Evolutionary conservation across 768 basidiomycete genomes (phyloP).

Genomic region (Calvatia gigantea): DNA sequence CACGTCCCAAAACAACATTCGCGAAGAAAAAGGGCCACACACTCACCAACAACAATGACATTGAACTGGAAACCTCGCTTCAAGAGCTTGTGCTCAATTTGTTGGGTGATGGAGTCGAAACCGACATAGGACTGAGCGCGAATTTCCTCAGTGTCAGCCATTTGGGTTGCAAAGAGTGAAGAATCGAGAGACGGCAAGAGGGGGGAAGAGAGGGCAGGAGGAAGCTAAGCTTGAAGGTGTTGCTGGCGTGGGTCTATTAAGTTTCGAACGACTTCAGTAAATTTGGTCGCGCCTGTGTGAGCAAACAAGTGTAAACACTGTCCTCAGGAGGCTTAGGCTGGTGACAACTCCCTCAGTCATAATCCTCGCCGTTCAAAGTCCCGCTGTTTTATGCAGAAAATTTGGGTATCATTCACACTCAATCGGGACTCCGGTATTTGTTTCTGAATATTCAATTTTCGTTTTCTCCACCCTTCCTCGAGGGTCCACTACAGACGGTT

Average conservation of each 20-base stretch:
- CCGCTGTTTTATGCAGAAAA: too few species aligned
- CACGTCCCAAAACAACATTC: neutral
- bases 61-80: conserved; percentile 99
- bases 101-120: conserved; percentile 95
- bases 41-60: conserved; percentile 91
- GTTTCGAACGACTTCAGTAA: conserved; percentile 14
- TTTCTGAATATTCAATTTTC: too few species aligned
- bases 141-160: conserved; percentile 59
- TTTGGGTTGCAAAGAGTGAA: conserved; percentile 7
- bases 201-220: neutral
- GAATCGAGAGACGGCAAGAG: neutral
- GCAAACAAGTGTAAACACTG: conserved; percentile 8
- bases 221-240: neutral
- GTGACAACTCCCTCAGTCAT: too few species aligned
- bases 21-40: neutral
- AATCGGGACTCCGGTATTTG: too few species aligned
- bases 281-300: neutral
- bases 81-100: conserved; percentile 98
- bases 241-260: conserved; percentile 8
- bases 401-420: too few species aligned
- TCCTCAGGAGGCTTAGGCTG: too few species aligned
- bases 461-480: too few species aligned
- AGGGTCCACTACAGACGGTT: neutral
- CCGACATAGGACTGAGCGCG: conserved; percentile 92
- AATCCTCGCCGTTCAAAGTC: too few species aligned